phyloP scores from a whole-genome alignment of 148 eudicot genomes.

The Persicaria maculosa region DNA sequence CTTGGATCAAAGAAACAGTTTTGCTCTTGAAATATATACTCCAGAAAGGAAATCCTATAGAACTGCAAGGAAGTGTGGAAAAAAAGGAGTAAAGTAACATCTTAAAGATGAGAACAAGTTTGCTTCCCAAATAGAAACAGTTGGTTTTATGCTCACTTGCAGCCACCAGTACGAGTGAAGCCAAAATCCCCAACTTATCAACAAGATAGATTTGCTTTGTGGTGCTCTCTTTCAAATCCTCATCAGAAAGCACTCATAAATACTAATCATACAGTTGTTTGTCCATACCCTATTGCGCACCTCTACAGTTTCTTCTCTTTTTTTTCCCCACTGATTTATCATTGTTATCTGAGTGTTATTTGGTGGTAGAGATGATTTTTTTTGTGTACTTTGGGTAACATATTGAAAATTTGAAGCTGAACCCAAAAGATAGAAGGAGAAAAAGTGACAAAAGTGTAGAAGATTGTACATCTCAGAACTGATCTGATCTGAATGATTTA shows the following conservation, averaged over 20 bases:
- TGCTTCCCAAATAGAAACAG: slow-evolving; percentile 3
- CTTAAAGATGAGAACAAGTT: neutral
- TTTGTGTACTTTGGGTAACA: neutral
- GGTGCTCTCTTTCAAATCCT: slow-evolving; percentile 6
- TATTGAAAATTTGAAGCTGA: neutral
- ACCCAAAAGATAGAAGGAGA: neutral
- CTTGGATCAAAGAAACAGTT: no score
- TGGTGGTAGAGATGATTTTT: neutral
- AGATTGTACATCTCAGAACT: neutral
- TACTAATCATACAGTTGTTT: neutral
- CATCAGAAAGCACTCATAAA: slow-evolving; percentile 1
- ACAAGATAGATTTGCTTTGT: neutral
- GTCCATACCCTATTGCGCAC: neutral
- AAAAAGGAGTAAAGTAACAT: no score
- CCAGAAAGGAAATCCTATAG: no score
- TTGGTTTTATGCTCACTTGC: neutral
- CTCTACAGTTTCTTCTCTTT: neutral
- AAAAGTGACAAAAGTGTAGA: slow-evolving; percentile 4
- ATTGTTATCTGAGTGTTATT: slow-evolving; percentile 4
- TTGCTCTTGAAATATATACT: no score
- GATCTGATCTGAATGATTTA: slow-evolving; percentile 1
- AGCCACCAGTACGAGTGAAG: slow-evolving; percentile 8
- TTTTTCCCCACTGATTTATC: neutral
- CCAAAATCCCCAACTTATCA: neutral
- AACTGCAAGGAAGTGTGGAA: no score